These are phyloP conservation scores for Ramaria rubella DNA, from an alignment of 768 basidiomycete species.

Conservation along the genomic window DNA sequence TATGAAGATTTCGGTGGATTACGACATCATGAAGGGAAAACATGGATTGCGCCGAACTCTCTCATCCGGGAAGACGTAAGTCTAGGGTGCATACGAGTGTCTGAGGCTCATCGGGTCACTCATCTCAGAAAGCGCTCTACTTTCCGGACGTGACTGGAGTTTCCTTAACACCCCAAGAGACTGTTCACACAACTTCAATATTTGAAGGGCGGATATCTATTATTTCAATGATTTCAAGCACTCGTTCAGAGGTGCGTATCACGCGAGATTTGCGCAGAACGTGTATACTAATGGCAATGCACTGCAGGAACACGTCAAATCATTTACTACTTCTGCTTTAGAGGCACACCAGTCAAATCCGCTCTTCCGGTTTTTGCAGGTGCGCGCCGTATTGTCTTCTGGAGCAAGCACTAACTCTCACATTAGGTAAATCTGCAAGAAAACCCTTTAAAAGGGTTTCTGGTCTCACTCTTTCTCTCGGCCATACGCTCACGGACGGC, in stretches of 20 bases:
- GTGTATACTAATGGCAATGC: background rate
- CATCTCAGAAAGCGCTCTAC: conserved; percentile 76
- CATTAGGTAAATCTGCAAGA: conserved; percentile 80
- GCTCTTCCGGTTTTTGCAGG: conserved; percentile 62
- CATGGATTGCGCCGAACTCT: conserved; percentile 86
- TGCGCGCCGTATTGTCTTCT: no score
- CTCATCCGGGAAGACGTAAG: conserved; percentile 87
- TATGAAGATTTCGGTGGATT: conserved; percentile 83
- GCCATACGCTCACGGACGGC: conserved; percentile 67
- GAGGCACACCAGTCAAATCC: conserved; percentile 46
- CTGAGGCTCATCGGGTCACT: background rate
- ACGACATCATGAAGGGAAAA: conserved; percentile 81
- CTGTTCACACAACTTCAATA: conserved; percentile 70
- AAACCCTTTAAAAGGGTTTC: conserved; percentile 85
- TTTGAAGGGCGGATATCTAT: conserved; percentile 72
- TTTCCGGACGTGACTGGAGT: conserved; percentile 82
- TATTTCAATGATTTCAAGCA: conserved; percentile 75
- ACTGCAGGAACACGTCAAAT: conserved; percentile 66
- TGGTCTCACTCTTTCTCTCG: conserved; percentile 79
- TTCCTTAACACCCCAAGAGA: conserved; percentile 46
- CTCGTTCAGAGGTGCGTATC: conserved; percentile 81
- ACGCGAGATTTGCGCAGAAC: background rate
- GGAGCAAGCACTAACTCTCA: no score
- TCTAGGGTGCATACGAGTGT: conserved; percentile 15
- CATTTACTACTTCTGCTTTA: conserved; percentile 57